phyloP scores from a whole-genome alignment of 768 basidiomycete genomes.

The Podaxis pistillaris region DNA sequence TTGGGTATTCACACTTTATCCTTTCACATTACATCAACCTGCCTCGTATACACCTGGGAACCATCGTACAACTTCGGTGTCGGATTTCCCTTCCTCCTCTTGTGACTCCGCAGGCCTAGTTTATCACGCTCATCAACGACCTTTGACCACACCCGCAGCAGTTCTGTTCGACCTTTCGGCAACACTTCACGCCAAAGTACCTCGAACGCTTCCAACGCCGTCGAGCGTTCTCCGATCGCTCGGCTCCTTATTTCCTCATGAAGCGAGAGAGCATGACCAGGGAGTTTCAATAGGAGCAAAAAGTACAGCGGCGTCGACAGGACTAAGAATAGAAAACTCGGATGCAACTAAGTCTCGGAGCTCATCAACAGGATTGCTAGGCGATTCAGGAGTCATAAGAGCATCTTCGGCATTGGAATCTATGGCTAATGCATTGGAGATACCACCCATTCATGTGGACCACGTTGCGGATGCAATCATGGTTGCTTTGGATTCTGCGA shows the following conservation, averaged over 20 bases:
- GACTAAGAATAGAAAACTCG: not conserved
- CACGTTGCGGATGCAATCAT: constrained; percentile 87
- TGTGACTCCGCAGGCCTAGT: constrained; percentile 67
- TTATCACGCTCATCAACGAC: constrained; percentile 92
- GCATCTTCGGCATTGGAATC: constrained; percentile 51
- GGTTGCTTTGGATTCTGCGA: constrained; percentile 50
- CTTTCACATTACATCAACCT: not conserved
- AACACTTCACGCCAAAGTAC: constrained; percentile 59
- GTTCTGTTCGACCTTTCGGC: constrained; percentile 82
- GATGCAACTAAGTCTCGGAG: not conserved
- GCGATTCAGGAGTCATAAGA: constrained; percentile 24
- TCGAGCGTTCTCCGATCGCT: constrained; percentile 58
- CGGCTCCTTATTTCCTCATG: constrained; percentile 27
- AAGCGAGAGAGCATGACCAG: not conserved
- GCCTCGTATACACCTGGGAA: not conserved
- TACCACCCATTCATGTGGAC: constrained; percentile 93
- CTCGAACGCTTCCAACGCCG: constrained; percentile 60
- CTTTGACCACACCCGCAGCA: constrained; percentile 84
- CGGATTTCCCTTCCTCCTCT: not conserved
- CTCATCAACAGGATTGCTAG: constrained; percentile 20
- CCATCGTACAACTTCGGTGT: not conserved
- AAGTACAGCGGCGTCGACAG: constrained; percentile 2
- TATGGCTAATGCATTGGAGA: constrained; percentile 76
- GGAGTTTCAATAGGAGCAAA: not conserved
- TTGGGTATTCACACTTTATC: not conserved